phyloP scores from a whole-genome alignment of 2,329 filamentous ascomycete genomes.

The Scedosporium apiospermum region DNA sequence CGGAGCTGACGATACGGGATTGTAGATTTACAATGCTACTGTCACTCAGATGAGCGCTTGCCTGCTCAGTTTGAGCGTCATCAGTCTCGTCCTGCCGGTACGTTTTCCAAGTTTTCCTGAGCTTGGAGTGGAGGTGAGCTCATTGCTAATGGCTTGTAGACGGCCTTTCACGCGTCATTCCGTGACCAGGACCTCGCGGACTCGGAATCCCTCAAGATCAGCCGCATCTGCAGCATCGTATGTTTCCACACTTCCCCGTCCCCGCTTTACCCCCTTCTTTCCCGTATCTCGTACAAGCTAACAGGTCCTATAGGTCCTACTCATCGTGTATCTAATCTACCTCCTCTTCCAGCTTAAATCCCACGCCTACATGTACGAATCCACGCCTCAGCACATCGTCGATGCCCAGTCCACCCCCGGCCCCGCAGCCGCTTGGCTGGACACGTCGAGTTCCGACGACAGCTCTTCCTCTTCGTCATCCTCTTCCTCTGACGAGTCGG shows the following conservation, averaged over 20 bases:
- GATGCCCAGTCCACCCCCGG: slow-evolving; percentile 86
- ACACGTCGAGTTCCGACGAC: slow-evolving; percentile 53
- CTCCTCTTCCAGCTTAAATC: slow-evolving; percentile 87
- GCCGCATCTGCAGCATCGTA: slow-evolving; percentile 80
- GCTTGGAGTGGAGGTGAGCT: not conserved
- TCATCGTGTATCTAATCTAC: slow-evolving; percentile 76
- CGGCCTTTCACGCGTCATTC: slow-evolving; percentile 88
- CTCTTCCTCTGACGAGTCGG: slow-evolving; percentile 26
- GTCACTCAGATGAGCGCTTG: slow-evolving; percentile 96
- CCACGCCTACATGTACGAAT: slow-evolving; percentile 85
- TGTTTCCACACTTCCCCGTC: slow-evolving; percentile 19
- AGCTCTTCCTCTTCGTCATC: slow-evolving; percentile 41
- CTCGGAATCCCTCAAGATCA: slow-evolving; percentile 67
- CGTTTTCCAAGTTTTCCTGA: slow-evolving; percentile 16
- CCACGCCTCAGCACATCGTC: slow-evolving; percentile 84
- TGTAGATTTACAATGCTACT: slow-evolving; percentile 80
- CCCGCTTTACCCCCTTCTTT: not conserved
- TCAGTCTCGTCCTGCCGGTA: slow-evolving; percentile 76
- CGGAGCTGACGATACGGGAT: not conserved
- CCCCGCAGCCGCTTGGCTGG: slow-evolving; percentile 71
- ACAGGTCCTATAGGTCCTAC: slow-evolving; percentile 44
- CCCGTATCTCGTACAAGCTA: no score
- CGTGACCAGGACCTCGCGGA: slow-evolving; percentile 53
- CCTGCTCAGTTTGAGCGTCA: slow-evolving; percentile 80
- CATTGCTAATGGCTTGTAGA: slow-evolving; percentile 32